Conservation (phyloP, 306 rosid species). For the Quercus wislizeni region DNA sequence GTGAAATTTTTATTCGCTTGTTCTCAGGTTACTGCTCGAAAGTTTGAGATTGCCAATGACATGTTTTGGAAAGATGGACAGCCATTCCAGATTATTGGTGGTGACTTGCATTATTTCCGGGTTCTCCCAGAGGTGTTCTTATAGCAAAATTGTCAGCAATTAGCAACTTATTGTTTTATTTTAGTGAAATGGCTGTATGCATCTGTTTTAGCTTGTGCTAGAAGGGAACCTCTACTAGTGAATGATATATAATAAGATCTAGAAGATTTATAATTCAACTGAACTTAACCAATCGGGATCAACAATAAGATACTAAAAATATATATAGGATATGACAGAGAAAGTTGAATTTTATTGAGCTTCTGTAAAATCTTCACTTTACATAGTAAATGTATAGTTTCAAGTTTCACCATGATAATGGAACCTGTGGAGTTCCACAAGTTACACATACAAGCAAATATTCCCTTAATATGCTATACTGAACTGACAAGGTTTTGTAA, state of each 20-base stretch:
- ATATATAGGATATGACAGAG: neutral
- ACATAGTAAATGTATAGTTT: neutral
- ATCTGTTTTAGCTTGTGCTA: neutral
- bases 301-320: neutral
- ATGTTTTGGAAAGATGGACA: slow-evolving; percentile 9
- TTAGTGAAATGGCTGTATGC: neutral
- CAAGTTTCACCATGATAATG: neutral
- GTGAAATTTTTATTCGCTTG: neutral
- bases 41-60: neutral
- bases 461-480: neutral
- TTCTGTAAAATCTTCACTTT: neutral
- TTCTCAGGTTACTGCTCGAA: neutral
- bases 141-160: neutral
- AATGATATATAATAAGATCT: neutral
- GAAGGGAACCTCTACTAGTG: neutral
- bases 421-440: neutral
- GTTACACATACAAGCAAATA: neutral
- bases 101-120: slow-evolving; percentile 91
- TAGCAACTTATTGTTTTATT: neutral
- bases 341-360: neutral
- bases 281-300: neutral
- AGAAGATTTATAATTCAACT: neutral
- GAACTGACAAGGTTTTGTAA: neutral
- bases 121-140: slow-evolving; percentile 80
- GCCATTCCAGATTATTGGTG: slow-evolving; percentile 50